These are phyloP conservation scores for Zelopaecilomyces penicillatus DNA, from an alignment of 2,329 filamentous ascomycete genomes.

Conservation along the genomic window DNA sequence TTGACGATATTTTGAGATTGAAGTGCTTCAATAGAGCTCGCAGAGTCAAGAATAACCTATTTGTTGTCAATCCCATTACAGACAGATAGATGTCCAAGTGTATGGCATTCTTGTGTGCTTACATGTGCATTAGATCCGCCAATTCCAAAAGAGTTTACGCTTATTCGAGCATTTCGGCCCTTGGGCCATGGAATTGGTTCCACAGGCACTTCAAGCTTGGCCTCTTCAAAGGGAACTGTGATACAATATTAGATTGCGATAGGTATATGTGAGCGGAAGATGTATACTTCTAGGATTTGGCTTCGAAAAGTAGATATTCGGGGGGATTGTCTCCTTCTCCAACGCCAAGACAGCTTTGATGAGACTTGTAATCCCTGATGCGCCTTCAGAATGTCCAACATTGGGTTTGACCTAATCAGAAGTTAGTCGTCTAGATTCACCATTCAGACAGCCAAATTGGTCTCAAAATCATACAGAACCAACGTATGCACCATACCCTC, in stretches of 20 bases:
- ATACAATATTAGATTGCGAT: not conserved
- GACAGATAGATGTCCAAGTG: too few relatives aligned
- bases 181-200: slow-evolving; percentile 24
- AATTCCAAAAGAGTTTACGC: slow-evolving; percentile 28
- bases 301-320: slow-evolving; percentile 14
- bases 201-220: slow-evolving; percentile 21
- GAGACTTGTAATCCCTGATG: slow-evolving; percentile 10
- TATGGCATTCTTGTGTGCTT: slow-evolving; percentile 1
- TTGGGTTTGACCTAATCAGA: slow-evolving; percentile 12
- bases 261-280: too few relatives aligned
- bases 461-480: slow-evolving; percentile 1
- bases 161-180: slow-evolving; percentile 19
- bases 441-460: too few relatives aligned
- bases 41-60: slow-evolving; percentile 1
- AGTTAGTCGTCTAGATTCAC: not conserved
- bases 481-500: slow-evolving; percentile 5
- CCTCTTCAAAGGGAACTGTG: slow-evolving; percentile 15
- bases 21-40: not conserved
- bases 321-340: slow-evolving; percentile 11
- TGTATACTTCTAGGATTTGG: slow-evolving; percentile 17
- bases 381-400: slow-evolving; percentile 14
- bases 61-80: too few relatives aligned
- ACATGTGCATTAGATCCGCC: slow-evolving; percentile 28
- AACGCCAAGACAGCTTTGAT: slow-evolving; percentile 12
- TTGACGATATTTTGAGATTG: not conserved